These are phyloP conservation scores for Porosira glacialis DNA, from an alignment of 352 stramenopile species.

Conservation along the genomic window DNA sequence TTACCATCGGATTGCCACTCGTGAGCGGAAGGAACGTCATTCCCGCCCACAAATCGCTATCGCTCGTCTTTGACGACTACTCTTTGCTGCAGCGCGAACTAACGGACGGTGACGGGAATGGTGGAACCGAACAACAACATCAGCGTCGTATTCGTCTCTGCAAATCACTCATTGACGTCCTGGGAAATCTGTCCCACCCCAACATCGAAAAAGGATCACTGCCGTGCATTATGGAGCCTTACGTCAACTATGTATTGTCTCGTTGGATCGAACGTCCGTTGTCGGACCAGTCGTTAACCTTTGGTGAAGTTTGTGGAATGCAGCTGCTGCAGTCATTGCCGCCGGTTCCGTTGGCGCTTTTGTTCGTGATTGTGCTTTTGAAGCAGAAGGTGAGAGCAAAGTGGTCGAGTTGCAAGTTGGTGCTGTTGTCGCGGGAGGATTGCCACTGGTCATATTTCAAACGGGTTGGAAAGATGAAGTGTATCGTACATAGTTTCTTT, in stretches of 20 bases:
- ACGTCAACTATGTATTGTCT: conserved; percentile 40
- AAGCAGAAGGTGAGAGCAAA: conserved; percentile 69
- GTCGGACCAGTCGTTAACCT: conserved; percentile 50
- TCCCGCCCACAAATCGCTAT: conserved; percentile 58
- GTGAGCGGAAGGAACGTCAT: conserved; percentile 68
- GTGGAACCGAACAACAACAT: neutral
- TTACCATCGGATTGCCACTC: conserved; percentile 64
- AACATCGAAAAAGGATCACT: conserved; percentile 49
- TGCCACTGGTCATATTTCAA: too few relatives aligned
- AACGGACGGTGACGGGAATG: conserved; percentile 5
- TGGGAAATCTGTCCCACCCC: conserved; percentile 42
- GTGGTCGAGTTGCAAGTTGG: too few relatives aligned
- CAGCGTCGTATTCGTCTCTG: too few relatives aligned
- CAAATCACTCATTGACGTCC: conserved; percentile 61
- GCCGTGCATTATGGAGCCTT: conserved; percentile 59
- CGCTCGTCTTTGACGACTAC: conserved; percentile 55
- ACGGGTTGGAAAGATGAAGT: too few relatives aligned
- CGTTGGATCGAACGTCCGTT: conserved; percentile 65
- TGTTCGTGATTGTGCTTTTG: conserved; percentile 71
- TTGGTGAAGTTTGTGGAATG: conserved; percentile 45
- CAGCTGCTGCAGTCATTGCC: conserved; percentile 68
- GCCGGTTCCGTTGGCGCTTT: conserved; percentile 66
- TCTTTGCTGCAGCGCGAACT: conserved; percentile 27
- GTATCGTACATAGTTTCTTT: too few relatives aligned
- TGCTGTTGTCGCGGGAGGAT: too few relatives aligned